Evolutionary conservation across 1,284 basidiomycete genomes (phyloP), one percentile per base, ranked within the genome.

Genomic region (Phellopilus nigrolimitatus): DNA sequence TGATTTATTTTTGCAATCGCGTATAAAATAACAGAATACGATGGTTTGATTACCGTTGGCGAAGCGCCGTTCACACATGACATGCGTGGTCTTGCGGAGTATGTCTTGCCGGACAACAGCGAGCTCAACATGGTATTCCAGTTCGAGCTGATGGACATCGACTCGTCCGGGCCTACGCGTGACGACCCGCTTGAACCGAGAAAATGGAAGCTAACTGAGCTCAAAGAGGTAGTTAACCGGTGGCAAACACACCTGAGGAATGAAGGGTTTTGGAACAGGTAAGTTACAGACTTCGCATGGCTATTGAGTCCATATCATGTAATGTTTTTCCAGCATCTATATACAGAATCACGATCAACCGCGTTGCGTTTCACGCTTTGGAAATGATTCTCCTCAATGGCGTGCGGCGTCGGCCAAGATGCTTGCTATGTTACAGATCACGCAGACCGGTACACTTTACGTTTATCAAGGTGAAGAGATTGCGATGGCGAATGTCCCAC

Each of bases 381-480:
- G 78, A 7, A 75, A 78, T 57, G 84, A 88, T 61, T 68, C 72
- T 0, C 71, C 74, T 0, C 65, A 75, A 58, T 78, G 76, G 70
- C 74, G 84, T 3, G 64, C 66, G 1, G 60, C 70, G 5, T 79
- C 79, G 1, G 84, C 79, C 7, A 87, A 88, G 62, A 66, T 88
- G 63, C 65, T 89, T 17, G 77, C 82, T 0, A 68, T 85, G 21
- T 65, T 87, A 45, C 74, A 87, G 58, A 68, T 76, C 31, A 76
- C 80, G 0, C 75, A 82, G 45, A 70, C 73, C 1, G 88, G 87
- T 2, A 87, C 87, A 9, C 65, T 83, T 56, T 90, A 80, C 62
- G 69, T 91, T 10, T 88, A 82, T 64, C 84, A 89, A 66, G 85
- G 88, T 2, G 71, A 88, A 65, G 84, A 88, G 60, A 74, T 90